These are phyloP conservation scores for Aspergillus hiratsukae DNA, from an alignment of 2,329 filamentous ascomycete species.

Conservation along the genomic window DNA sequence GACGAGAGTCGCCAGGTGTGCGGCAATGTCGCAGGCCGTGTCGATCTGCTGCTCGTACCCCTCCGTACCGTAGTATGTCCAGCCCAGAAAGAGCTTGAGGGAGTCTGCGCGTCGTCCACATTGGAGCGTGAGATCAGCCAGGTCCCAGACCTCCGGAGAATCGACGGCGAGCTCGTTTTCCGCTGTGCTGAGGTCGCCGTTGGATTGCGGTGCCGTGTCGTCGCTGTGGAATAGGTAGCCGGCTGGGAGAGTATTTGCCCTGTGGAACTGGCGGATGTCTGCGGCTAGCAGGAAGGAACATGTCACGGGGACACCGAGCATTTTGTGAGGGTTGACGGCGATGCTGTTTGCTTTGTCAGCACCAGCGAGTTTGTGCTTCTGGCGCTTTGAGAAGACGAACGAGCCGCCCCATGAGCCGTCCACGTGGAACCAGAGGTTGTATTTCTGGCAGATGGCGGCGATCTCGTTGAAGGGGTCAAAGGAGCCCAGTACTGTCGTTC, in stretches of 20 bases:
- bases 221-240: constrained; percentile 75
- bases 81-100: constrained; percentile 81
- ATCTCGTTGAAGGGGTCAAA: constrained; percentile 77
- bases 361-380: constrained; percentile 63
- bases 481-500: constrained; percentile 86
- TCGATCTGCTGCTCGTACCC: constrained; percentile 71
- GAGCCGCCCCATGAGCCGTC: constrained; percentile 89
- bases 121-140: constrained; percentile 89
- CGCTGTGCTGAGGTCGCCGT: constrained; percentile 8
- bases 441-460: constrained; percentile 62
- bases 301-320: constrained; percentile 86
- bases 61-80: constrained; percentile 78
- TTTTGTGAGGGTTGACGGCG: constrained; percentile 93
- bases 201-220: constrained; percentile 35
- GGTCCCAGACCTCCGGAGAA: constrained; percentile 68
- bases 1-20: constrained; percentile 62
- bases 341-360: constrained; percentile 72
- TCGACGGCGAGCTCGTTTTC: constrained; percentile 25
- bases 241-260: constrained; percentile 78
- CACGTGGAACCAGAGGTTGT: constrained; percentile 85
- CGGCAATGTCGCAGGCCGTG: constrained; percentile 66
- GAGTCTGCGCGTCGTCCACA: constrained; percentile 83
- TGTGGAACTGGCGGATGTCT: constrained; percentile 73
- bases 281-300: constrained; percentile 82
- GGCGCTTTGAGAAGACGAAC: constrained; percentile 68